Conservation (phyloP, 2,329 filamentous ascomycete species). For the Scortechinia acanthostroma region DNA sequence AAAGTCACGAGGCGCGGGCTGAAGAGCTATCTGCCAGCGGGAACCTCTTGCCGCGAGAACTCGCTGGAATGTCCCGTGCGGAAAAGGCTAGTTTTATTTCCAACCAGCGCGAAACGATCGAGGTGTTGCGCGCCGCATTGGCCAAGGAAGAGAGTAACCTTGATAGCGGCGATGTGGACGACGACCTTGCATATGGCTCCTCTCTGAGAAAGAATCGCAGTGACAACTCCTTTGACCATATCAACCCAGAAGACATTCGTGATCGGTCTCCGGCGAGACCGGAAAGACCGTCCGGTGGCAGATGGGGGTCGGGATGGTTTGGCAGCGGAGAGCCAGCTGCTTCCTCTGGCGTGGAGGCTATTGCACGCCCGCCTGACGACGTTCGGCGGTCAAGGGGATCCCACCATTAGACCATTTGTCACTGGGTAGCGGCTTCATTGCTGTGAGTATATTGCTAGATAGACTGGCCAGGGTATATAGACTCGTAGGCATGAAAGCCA, state of each 20-base stretch:
- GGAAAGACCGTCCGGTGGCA: background rate
- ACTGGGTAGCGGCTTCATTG: too few relatives aligned
- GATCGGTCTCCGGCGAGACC: background rate
- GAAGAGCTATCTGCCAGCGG: background rate
- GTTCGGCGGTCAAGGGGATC: too few relatives aligned
- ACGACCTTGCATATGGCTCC: background rate
- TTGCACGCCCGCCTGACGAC: too few relatives aligned
- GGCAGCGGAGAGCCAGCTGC: too few relatives aligned
- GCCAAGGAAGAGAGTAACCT: background rate
- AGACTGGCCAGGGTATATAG: too few relatives aligned
- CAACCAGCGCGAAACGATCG: background rate
- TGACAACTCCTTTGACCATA: constrained; percentile 1
- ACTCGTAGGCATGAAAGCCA: too few relatives aligned
- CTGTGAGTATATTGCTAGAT: too few relatives aligned
- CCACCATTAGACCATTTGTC: too few relatives aligned
- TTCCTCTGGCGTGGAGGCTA: too few relatives aligned
- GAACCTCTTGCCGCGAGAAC: background rate
- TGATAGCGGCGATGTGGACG: background rate
- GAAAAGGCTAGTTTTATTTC: background rate
- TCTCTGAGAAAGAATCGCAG: background rate
- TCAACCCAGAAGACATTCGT: background rate
- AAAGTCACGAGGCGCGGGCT: background rate
- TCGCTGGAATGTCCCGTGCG: background rate
- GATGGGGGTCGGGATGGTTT: background rate
- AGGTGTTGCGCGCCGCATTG: background rate